phyloP scores from a whole-genome alignment of 495 filamentous ascomycete genomes.

The Penicillium lividum region DNA sequence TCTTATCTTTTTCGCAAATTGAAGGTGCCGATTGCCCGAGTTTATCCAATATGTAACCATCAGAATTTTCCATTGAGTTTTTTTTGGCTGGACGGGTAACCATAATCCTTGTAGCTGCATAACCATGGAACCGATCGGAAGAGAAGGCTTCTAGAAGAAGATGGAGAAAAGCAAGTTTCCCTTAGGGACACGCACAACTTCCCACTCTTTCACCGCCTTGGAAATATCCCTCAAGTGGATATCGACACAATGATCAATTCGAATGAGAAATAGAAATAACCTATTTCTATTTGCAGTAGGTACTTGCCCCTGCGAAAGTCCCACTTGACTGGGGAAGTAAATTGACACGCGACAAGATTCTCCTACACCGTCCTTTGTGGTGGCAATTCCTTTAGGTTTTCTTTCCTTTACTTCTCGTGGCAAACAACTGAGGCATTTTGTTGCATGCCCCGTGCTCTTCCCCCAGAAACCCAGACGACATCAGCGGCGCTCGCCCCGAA shows the following conservation, averaged over 20 bases:
- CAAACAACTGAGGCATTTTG: slow-evolving; percentile 28
- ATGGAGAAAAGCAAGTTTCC: slow-evolving; percentile 13
- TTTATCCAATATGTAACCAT: neutral
- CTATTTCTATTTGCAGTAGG: slow-evolving; percentile 2
- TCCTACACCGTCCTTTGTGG: slow-evolving; percentile 3
- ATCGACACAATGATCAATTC: slow-evolving; percentile 6
- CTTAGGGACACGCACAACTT: slow-evolving; percentile 17
- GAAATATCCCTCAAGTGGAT: slow-evolving; percentile 10
- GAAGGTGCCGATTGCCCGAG: slow-evolving; percentile 8
- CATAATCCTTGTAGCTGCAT: slow-evolving; percentile 7
- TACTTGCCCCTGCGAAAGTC: slow-evolving; percentile 1
- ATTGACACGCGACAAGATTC: neutral
- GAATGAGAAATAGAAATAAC: slow-evolving; percentile 4
- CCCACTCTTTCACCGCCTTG: neutral
- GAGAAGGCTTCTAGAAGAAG: slow-evolving; percentile 36
- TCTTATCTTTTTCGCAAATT: slow-evolving; percentile 23
- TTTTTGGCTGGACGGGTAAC: neutral
- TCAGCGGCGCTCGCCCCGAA: slow-evolving; percentile 28
- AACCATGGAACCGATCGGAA: slow-evolving; percentile 17
- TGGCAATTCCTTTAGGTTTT: slow-evolving; percentile 8
- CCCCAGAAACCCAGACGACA: slow-evolving; percentile 9
- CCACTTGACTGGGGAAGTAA: neutral
- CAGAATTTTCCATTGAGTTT: slow-evolving; percentile 10
- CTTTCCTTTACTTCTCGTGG: neutral
- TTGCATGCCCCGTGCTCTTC: slow-evolving; percentile 18